Evolutionary conservation across 768 basidiomycete species (phyloP), one percentile per base, ranked within the genome.

Genomic region (Ramaria rubella): DNA sequence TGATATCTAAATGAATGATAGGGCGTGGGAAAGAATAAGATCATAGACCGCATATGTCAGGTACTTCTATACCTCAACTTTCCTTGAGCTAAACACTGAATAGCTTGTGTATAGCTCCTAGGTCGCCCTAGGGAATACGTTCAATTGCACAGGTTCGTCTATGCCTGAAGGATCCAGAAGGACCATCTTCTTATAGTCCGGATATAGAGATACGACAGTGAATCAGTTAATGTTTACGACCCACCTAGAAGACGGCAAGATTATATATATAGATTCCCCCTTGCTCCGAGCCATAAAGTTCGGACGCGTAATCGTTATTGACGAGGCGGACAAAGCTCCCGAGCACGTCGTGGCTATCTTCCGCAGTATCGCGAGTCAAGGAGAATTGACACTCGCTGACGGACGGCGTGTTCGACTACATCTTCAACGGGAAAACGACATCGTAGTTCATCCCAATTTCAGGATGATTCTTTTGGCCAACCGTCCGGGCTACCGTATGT

Each of bases 331-430:
- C 68, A 86, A 86, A 67, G 84, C 83, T 7, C 82, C 83, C 7
- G 84, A 86, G 63, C 83, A 86, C 58, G 84, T 86, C 50, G 83
- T 85, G 21, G 83, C 84, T 6, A 78, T 86, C 50, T 85, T 86
- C 77, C 74, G 82, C 27, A 84, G 83, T 65, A 75, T 86, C 24
- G 83, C 82, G 4, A 80, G 82, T 2, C 82, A 84, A 55, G 75
- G 79, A 9, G 83, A 85, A 65, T 71, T 86, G 70, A 79, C 79
- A 0, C 74, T 85, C 4, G 75, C 83, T 0, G 82, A 86, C 66
- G 83, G 85, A 15, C 71, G 83, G 2, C 73, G 82, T 11, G 81
- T 85, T 5, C 69, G 79, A 17, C 68, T 72, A 4, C 63, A 67
- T 23, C 65, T 66, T 42, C 78, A 80, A 58, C 71, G 79, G 14